These are phyloP conservation scores for Beverwykella pulmonaria DNA, from an alignment of 495 filamentous ascomycete species.

Conservation along the genomic window DNA sequence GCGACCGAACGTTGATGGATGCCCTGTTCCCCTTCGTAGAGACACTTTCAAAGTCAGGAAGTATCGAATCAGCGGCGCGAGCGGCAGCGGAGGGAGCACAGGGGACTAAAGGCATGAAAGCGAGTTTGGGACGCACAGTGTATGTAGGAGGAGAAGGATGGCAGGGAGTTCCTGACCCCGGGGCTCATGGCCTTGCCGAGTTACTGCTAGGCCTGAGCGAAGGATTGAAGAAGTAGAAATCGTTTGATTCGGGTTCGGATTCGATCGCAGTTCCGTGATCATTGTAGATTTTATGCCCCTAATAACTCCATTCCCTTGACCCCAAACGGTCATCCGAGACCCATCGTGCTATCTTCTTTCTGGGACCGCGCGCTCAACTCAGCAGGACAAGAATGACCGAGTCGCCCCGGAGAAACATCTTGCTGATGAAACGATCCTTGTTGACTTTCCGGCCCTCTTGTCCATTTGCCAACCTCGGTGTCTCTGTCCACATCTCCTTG, in stretches of 20 bases:
- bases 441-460: conserved; percentile 90
- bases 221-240: conserved; percentile 44
- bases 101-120: conserved; percentile 85
- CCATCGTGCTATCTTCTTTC: not conserved
- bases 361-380: conserved; percentile 55
- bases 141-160: conserved; percentile 87
- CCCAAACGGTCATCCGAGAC: not conserved
- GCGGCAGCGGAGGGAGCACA: conserved; percentile 77
- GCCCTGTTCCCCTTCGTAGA: conserved; percentile 85
- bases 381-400: conserved; percentile 90
- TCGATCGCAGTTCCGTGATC: conserved; percentile 5
- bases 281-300: conserved; percentile 18
- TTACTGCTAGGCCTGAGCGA: conserved; percentile 79
- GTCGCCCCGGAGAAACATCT: conserved; percentile 96
- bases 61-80: conserved; percentile 70
- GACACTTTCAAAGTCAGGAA: conserved; percentile 62
- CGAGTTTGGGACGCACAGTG: conserved; percentile 82
- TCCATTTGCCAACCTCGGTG: conserved; percentile 70
- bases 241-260: not conserved
- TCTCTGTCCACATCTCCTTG: conserved; percentile 99
- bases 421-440: conserved; percentile 98
- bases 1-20: conserved; percentile 90
- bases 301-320: conserved; percentile 4
- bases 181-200: conserved; percentile 78
- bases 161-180: conserved; percentile 86